Evolutionary conservation across 768 basidiomycete species (phyloP).

Genomic region (Pleurotus cornucopiae): DNA sequence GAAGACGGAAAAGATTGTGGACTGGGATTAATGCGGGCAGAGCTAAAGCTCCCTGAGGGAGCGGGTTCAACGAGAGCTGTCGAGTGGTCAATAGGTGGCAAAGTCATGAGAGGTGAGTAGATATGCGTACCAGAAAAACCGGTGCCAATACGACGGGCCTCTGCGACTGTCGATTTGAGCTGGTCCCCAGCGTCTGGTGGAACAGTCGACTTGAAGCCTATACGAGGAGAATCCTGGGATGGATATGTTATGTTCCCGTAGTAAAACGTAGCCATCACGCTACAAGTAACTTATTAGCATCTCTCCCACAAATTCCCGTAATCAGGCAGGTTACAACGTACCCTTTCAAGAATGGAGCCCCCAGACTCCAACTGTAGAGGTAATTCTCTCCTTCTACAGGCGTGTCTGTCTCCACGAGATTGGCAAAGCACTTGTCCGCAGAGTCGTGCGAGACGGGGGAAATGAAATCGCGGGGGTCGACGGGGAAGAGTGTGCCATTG

Average conservation of each 20-base stretch:
- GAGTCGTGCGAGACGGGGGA: slow-evolving; percentile 33
- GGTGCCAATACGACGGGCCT: slow-evolving; percentile 22
- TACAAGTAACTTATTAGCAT: slow-evolving; percentile 19
- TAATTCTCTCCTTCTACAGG: slow-evolving; percentile 51
- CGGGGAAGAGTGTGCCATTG: slow-evolving; percentile 62
- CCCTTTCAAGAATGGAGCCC: slow-evolving; percentile 75
- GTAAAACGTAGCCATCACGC: slow-evolving; percentile 64
- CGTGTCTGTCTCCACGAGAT: slow-evolving; percentile 59
- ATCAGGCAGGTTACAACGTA: slow-evolving; percentile 20
- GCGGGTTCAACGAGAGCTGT: not conserved
- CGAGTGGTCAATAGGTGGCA: not conserved
- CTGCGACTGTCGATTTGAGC: slow-evolving; percentile 29
- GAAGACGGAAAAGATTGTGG: too few species aligned
- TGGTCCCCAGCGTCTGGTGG: slow-evolving; percentile 44
- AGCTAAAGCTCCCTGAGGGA: not conserved
- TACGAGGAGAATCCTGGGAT: slow-evolving; percentile 60
- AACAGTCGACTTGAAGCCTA: slow-evolving; percentile 72
- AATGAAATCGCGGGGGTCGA: slow-evolving; percentile 73
- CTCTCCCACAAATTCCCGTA: not conserved
- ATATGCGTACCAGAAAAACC: slow-evolving; percentile 22
- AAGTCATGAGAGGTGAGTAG: too few species aligned
- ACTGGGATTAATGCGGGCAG: not conserved
- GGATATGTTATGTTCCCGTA: slow-evolving; percentile 71
- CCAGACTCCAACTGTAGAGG: slow-evolving; percentile 74
- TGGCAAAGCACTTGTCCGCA: slow-evolving; percentile 44